Evolutionary conservation across 805 yeast species (phyloP).

Genomic region (Saturnispora halmiae): DNA sequence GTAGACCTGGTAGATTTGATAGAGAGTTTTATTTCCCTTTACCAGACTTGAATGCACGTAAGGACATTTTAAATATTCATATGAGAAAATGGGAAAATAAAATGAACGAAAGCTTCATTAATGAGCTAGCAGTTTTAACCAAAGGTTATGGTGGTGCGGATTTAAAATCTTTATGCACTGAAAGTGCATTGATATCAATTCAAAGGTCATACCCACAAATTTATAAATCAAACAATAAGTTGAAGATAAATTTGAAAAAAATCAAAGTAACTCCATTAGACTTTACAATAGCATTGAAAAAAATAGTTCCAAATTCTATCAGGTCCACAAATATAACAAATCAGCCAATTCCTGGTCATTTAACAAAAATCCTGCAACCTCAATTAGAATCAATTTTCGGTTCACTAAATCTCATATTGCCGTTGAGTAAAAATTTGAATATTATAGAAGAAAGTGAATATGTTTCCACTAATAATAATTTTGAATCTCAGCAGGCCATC

Average conservation of each 20-base stretch:
- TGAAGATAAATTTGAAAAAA: conserved; percentile 59
- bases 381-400: conserved; percentile 38
- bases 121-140: conserved; percentile 65
- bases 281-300: conserved; percentile 76
- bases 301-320: conserved; percentile 87
- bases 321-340: conserved; percentile 64
- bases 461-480: conserved; percentile 49
- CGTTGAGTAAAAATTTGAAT: conserved; percentile 36
- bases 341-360: conserved; percentile 67
- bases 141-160: conserved; percentile 99
- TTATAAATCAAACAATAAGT: conserved; percentile 63
- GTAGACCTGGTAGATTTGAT: conserved; percentile 96
- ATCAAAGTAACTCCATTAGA: conserved; percentile 74
- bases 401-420: conserved; percentile 58
- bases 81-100: conserved; percentile 86
- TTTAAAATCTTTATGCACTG: conserved; percentile 86
- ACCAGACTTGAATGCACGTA: conserved; percentile 74
- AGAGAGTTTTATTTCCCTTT: conserved; percentile 93
- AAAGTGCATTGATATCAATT: conserved; percentile 86
- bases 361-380: conserved; percentile 52
- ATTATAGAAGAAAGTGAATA: conserved; percentile 63
- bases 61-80: conserved; percentile 72
- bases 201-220: conserved; percentile 93
- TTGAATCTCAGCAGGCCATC: conserved; percentile 56
- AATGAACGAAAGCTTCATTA: conserved; percentile 45